Base-by-base conservation (phyloP, 2,329 filamentous ascomycete genomes). In the Arthrobotrys entomopaga region DNA sequence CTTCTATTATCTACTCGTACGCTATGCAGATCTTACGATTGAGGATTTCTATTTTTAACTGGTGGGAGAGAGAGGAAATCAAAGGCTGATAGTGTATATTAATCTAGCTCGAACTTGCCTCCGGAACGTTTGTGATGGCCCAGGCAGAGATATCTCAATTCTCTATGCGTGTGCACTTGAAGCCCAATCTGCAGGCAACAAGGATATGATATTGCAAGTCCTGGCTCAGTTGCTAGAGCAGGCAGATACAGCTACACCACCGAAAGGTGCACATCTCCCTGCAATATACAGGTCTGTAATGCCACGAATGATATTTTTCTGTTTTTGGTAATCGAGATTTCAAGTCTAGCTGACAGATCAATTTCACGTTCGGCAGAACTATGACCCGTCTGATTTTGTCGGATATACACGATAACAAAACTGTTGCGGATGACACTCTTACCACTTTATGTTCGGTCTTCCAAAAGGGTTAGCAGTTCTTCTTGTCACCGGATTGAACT, bases 131-230 rank as follows among this genome's bases (percentile, higher is more conserved):
- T 85, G 84, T 65, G 83, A 83, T n/a, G 80, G 83, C 5, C 83
- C 84, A 0, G 80, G 83, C 0, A 84, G 85, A 20, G 86, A 89
- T 38, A 83, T 84, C 19, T 87, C 88, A 13, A 86, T 92, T 49
- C 83, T 97, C 0, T 92, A 93, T 76, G 91, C 92, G 0, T 97
- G 93, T 78, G 87, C 92, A 20, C 82, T 92, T 26, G 92, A 96
- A 80, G 90, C 92, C 1, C 88, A 93, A 57, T 84, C 87, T 75
- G 83, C 83, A 0, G 87, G 88, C 0, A 87, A 92, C 74, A 88
- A 86, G 58, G 76, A 83, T 0, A 87, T 89, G 76, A 86, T 89
- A 1, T 82, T 89, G 11, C 80, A 83, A 29, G 86, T 87, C 10
- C 80, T 93, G 53, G 86, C 87, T 76, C 83, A 85, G 69, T 83